Evolutionary conservation across 2,329 filamentous ascomycete species (phyloP), one percentile per base, ranked within the genome.

Genomic region (Sarocladium kiliense): DNA sequence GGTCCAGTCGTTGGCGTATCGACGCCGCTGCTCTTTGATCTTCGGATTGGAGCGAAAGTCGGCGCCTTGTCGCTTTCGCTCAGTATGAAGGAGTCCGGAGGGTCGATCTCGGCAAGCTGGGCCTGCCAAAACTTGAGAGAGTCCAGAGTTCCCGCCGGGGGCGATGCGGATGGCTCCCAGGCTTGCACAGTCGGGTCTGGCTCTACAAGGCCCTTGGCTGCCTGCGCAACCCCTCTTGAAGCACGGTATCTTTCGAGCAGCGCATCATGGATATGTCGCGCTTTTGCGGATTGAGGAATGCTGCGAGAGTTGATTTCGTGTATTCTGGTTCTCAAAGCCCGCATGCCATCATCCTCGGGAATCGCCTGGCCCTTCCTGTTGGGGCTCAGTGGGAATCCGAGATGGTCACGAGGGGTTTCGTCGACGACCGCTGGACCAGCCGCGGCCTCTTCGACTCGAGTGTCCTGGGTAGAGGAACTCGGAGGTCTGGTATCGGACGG

Each of bases 291-390:
- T 42, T 78, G 75, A 3, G 79, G 69, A 49, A 85, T 75, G 23
- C 83, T 75, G 60, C 78, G 77, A 25, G 79, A 75, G 66, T 90
- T 87, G 58, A 93, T 87, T 21, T 74, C 75, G 57, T 87, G 78
- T 60, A 94, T 91, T 58, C 82, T 82, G 59, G 74, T 77, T 62
- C 89, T 78, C 62, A 93, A 69, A 55, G 73, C 70, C 18, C 80
- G 76, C 86, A 90, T 92, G 44, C 89, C 89, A 74, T 94, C 89
- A 64, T 93, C 87, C 65, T 87, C 89, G 1, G 89, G 88, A 39
- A 91, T 70, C 37, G 32, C 50, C 5, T 63, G 67, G 14, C 65
- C 66, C 49, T 61, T 63, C 56, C 63, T 67, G 54, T 57, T 60
- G 9, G 68, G 63, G 41, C 63, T 65, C 56, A 66, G 54, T 5